A percentile compares a stretch with the other conserved stretches of the same genome.
Conservation (phyloP, 495 filamentous ascomycete genomes). For the Neurospora intermedia region DNA sequence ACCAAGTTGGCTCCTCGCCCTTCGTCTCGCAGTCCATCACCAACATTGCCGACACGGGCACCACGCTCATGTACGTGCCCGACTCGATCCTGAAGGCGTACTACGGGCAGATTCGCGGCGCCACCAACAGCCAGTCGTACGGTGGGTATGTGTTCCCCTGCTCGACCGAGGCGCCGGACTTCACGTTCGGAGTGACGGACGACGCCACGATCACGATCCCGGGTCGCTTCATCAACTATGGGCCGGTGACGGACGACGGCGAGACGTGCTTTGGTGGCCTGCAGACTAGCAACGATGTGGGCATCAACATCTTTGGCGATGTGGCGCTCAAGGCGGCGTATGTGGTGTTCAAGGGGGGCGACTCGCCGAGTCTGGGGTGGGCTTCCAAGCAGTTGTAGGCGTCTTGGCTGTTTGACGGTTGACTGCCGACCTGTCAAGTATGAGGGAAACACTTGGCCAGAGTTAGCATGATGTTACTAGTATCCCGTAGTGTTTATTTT, state of each 20-base stretch:
- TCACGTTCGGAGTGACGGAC: conserved; percentile 47
- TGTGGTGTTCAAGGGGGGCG: conserved; percentile 49
- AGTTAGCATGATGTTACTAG: not conserved
- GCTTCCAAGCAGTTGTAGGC: conserved; percentile 30
- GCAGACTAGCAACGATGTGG: conserved; percentile 51
- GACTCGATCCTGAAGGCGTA: conserved; percentile 48
- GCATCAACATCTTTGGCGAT: conserved; percentile 66
- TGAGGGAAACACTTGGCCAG: not conserved
- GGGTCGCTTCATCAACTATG: conserved; percentile 47
- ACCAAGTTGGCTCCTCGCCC: conserved; percentile 43
- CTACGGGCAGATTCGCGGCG: conserved; percentile 48
- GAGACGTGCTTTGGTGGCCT: conserved; percentile 52
- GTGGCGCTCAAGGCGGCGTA: conserved; percentile 74
- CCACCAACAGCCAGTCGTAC: conserved; percentile 34
- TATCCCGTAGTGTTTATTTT: not conserved
- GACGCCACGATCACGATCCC: conserved; percentile 42
- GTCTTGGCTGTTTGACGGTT: not conserved
- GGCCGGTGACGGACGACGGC: conserved; percentile 19
- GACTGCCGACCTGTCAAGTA: not conserved
- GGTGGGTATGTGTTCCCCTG: conserved; percentile 69
- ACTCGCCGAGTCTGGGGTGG: conserved; percentile 48
- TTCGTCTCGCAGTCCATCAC: conserved; percentile 27
- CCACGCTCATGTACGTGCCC: conserved; percentile 58
- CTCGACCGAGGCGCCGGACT: conserved; percentile 45
- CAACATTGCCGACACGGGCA: conserved; percentile 63